Conservation (phyloP, 495 filamentous ascomycete species). For the Xanthoparmelia taractica region DNA sequence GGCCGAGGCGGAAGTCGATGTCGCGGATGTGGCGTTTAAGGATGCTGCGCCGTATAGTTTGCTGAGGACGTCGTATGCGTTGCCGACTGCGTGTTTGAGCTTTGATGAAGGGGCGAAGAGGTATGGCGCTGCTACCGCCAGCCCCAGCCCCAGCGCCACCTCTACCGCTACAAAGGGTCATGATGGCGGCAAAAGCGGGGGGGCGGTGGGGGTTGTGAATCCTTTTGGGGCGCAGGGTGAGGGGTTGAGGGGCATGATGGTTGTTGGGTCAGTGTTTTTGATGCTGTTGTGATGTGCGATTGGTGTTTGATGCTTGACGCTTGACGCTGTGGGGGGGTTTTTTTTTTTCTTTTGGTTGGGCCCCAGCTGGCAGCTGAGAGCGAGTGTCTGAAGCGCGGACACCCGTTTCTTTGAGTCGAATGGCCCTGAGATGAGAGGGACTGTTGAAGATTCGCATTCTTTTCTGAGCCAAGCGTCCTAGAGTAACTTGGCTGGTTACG, state of each 20-base stretch:
- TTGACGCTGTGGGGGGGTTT: too few species aligned
- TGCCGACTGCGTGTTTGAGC: slow-evolving; percentile 25
- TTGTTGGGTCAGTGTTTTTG: not conserved
- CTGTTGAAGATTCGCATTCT: too few species aligned
- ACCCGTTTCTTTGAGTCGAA: too few species aligned
- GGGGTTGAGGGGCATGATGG: not conserved
- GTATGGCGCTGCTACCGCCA: slow-evolving; percentile 9
- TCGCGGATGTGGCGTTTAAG: not conserved
- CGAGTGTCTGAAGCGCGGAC: too few species aligned
- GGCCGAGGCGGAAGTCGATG: slow-evolving; percentile 19
- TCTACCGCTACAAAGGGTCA: not conserved
- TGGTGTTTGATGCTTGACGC: too few species aligned
- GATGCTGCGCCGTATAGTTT: not conserved
- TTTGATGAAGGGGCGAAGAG: slow-evolving; percentile 22
- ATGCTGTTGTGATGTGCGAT: not conserved
- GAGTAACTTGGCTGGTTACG: too few species aligned
- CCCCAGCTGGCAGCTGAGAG: too few species aligned
- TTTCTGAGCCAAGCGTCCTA: too few species aligned
- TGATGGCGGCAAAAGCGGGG: not conserved
- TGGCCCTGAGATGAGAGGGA: too few species aligned
- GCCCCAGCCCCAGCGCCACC: not conserved
- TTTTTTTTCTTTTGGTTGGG: too few species aligned
- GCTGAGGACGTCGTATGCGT: slow-evolving; percentile 13
- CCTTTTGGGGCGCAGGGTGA: not conserved
- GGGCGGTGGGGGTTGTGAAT: not conserved